Base-by-base conservation (phyloP, 176 grass and related monocot genomes). In the Triticum dicoccoides region DNA sequence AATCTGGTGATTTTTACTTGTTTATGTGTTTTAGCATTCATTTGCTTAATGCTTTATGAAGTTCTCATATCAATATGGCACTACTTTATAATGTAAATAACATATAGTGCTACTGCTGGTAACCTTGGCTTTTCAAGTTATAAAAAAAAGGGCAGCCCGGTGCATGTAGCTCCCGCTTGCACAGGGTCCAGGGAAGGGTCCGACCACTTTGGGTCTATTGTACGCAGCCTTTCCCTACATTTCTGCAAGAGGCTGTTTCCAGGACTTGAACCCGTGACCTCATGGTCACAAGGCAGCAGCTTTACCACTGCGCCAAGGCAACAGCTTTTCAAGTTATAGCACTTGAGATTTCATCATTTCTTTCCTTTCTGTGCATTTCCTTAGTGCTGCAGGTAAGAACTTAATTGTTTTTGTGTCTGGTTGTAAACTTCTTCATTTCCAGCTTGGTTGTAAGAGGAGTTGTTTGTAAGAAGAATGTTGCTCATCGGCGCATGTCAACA, bases 401-500 rank as follows among this genome's bases (percentile, higher is more conserved):
- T 82, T 33, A 38, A 63, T 84, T 82, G 23, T 72, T 63, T 79
- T 41, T 63, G 34, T 79, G 30, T 82, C 73, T 73, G 49, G 11
- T 27, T 20, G 5, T 77, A 35, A 69, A 84, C 39, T 81, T 77
- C 41, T 81, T 76, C 58, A 74, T 86, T 94, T 91, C 14, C 83
- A 98, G 97, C 67, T 86, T 88, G 34, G 94, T 92, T 70, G 90
- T 96, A 63, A 98, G 89, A 92, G 97, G 97, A 80, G 89, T 98
- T 91, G 97, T 98, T 82, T 98, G 97, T 83, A 98, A 98, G 90
- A 98, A 98, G 88, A 98, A 98, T 80, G 94, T 96, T 51, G 96
- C 96, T 88, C 88, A 98, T 77, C 88, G 93, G 10, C 96, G 87
- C 47, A 98, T 98, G 96, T 21, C 84, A 77, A 78, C 85, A 87